Percentiles rank a stretch among this genome's conserved stretches.
These are phyloP conservation scores for Penicillium concentricum DNA, from an alignment of 2,329 filamentous ascomycete species.

Conservation along the genomic window DNA sequence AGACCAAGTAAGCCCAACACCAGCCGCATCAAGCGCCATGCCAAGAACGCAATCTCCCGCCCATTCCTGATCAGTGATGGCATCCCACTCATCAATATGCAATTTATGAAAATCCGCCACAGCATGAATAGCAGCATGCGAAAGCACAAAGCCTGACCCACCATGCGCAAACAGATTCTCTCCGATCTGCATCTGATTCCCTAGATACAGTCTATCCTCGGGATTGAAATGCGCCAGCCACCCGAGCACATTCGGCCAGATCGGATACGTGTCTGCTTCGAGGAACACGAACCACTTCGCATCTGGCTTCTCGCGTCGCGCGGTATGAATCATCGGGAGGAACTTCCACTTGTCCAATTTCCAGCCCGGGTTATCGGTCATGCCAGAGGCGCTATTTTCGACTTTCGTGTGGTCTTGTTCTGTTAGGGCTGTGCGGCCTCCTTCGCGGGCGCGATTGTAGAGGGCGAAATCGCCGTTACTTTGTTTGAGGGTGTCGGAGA, in stretches of 20 bases:
- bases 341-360: slow-evolving; percentile 57
- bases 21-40: slow-evolving; percentile 42
- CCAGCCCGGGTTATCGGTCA: slow-evolving; percentile 45
- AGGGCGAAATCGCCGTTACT: slow-evolving; percentile 20
- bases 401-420: slow-evolving; percentile 25
- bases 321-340: slow-evolving; percentile 53
- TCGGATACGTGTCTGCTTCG: slow-evolving; percentile 56
- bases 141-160: slow-evolving; percentile 52
- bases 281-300: slow-evolving; percentile 58
- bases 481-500: slow-evolving; percentile 25
- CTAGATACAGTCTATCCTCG: slow-evolving; percentile 48
- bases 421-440: slow-evolving; percentile 39
- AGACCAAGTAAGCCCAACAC: slow-evolving; percentile 37
- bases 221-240: slow-evolving; percentile 52
- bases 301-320: slow-evolving; percentile 42
- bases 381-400: slow-evolving; percentile 31
- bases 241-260: slow-evolving; percentile 51
- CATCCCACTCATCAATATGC: slow-evolving; percentile 43
- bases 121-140: slow-evolving; percentile 45
- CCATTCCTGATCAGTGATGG: slow-evolving; percentile 42
- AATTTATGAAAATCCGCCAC: slow-evolving; percentile 42
- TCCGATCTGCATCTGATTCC: slow-evolving; percentile 50
- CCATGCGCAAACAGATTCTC: slow-evolving; percentile 50
- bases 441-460: slow-evolving; percentile 44
- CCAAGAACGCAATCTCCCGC: slow-evolving; percentile 50